Conservation (phyloP, 345 rosid species). For the Eutrema heterophyllum region DNA sequence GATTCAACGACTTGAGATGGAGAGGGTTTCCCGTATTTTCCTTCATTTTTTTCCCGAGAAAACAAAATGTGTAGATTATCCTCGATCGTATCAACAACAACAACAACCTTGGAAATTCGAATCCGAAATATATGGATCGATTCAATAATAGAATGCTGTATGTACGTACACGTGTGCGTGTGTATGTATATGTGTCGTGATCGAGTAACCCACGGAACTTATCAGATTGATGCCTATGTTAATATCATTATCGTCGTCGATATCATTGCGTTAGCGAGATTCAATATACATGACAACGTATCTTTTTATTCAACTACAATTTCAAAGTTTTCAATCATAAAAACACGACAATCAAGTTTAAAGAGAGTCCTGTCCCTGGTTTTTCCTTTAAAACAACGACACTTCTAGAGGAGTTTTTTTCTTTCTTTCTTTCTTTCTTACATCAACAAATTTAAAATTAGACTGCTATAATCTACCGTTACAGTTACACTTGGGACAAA, state of each 20-base stretch:
- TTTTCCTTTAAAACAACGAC: background rate
- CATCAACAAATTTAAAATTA: too few relatives aligned
- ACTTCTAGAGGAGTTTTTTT: too few relatives aligned
- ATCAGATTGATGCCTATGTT: background rate
- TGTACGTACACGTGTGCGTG: background rate
- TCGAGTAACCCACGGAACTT: constrained; percentile 21
- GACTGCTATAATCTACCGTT: background rate
- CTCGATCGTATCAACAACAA: background rate
- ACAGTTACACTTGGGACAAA: background rate
- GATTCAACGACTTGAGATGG: constrained; percentile 73
- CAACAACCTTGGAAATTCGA: background rate
- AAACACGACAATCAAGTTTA: background rate
- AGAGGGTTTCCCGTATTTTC: constrained; percentile 56
- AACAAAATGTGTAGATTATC: background rate
- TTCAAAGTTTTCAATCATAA: background rate
- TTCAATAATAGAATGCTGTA: background rate
- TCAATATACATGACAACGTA: background rate
- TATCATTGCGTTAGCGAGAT: background rate
- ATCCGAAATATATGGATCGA: background rate
- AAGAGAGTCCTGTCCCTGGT: background rate
- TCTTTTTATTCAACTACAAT: background rate
- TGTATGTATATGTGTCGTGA: constrained; percentile 12
- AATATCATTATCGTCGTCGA: background rate
- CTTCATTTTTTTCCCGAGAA: constrained; percentile 30
- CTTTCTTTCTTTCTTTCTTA: too few relatives aligned